Base-by-base conservation (phyloP, 2,329 filamentous ascomycete genomes). In the Monilinia vaccinii-corymbosi region DNA sequence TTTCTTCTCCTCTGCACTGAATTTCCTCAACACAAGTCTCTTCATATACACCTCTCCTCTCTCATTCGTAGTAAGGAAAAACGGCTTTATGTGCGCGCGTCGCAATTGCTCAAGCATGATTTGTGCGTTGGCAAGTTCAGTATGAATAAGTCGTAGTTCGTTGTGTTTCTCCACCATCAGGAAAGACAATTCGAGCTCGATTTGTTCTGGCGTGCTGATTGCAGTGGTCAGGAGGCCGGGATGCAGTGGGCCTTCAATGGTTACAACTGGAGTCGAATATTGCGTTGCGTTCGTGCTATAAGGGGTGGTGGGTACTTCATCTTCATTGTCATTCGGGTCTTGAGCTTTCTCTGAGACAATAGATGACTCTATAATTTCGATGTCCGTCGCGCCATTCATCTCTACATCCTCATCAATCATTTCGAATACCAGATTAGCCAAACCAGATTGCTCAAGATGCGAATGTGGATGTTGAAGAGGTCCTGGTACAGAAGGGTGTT, bases 81-180 rank as follows among this genome's bases (percentile, higher is more conserved):
- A 97, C 3, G 94, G 93, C 67, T 96, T 93, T 66, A 97, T 79
- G 71, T 94, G 87, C 75, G 91, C 97, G 62, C 94, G 86, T 67
- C 94, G 88, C 64, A 99, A 79, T 75, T 97, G 94, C 75, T 99
- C 94, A 67, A 97, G 80, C 14, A 92, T 91, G 64, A 92, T 79
- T 76, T 97, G 92, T 71, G 92, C 97, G 77, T 96, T 97, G 64
- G 91, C 92, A 64, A 97, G 82, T 76, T 97, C 94, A 75, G 96
- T 91, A 71, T 97, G 91, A 73, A 97, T 96, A 67, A 96, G 80
- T 60, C 92, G 89, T 61, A 97, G 77, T 77, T 99, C 94, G 70
- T 94, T 86, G 75, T 99, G 94, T 79, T 97, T 97, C 72, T 95
- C 77, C 64, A 97, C 77, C 56, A 97, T 92, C 76, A 56, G 16